Evolutionary conservation across 176 grass and related monocot genomes (phyloP).

Genomic region (Poa pratensis): DNA sequence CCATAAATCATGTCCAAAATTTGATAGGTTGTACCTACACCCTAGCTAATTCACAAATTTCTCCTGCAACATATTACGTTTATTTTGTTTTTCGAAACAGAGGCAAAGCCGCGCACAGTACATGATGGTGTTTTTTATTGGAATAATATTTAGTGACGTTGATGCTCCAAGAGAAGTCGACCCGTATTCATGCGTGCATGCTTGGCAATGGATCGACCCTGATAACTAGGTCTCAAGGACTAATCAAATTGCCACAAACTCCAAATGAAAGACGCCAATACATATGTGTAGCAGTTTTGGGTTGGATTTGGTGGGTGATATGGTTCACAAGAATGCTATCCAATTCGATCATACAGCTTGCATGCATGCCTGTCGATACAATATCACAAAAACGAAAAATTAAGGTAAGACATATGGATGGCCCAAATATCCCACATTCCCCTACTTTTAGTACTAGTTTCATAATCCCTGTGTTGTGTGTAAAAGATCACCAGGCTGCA

Average conservation of each 20-base stretch:
- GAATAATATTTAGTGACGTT: background rate
- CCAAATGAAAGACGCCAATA: slow-evolving; percentile 37
- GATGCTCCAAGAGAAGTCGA: background rate
- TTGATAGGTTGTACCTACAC: no score
- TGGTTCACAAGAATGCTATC: slow-evolving; percentile 32
- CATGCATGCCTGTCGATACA: background rate
- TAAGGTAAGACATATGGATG: background rate
- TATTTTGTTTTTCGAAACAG: no score
- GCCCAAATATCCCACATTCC: background rate
- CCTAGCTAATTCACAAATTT: no score
- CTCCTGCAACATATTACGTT: no score
- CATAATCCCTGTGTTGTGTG: slow-evolving; percentile 20
- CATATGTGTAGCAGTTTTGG: slow-evolving; percentile 43
- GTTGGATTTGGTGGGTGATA: slow-evolving; percentile 44
- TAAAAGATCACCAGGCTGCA: background rate
- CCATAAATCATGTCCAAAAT: no score
- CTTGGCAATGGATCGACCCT: no score
- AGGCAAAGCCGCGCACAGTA: no score
- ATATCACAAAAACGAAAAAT: slow-evolving; percentile 16
- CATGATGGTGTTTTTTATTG: no score
- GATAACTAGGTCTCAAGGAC: no score
- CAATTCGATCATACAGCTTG: slow-evolving; percentile 13
- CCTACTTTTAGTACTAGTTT: background rate
- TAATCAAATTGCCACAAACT: no score
- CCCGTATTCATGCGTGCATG: no score